Conservation (phyloP, 2,329 filamentous ascomycete species). For the Aspergillus sp. region DNA sequence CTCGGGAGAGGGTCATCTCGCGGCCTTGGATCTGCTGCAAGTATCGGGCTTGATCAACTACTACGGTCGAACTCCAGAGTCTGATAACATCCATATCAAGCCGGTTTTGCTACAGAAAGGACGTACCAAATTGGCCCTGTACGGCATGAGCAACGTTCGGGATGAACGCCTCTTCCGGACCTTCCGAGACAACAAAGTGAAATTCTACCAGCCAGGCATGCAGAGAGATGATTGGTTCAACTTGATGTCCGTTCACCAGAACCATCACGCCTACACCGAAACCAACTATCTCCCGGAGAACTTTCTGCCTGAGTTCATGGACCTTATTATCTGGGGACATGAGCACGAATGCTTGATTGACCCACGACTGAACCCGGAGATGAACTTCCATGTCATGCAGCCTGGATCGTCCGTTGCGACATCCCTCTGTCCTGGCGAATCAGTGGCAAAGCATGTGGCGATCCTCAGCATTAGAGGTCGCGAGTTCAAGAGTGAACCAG, state of each 20-base stretch:
- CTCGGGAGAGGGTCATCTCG: constrained; percentile 88
- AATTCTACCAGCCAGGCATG: constrained; percentile 76
- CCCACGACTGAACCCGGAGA: constrained; percentile 74
- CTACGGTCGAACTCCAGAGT: constrained; percentile 84
- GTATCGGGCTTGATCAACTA: constrained; percentile 91
- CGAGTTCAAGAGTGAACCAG: constrained; percentile 70
- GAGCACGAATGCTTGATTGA: constrained; percentile 95
- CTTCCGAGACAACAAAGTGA: constrained; percentile 87
- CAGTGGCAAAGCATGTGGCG: constrained; percentile 82
- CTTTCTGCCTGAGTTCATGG: constrained; percentile 83
- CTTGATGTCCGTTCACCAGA: constrained; percentile 88
- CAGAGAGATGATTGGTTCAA: constrained; percentile 94
- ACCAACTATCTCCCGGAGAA: constrained; percentile 93
- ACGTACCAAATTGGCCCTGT: constrained; percentile 82
- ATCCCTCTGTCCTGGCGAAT: constrained; percentile 81
- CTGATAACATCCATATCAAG: constrained; percentile 88
- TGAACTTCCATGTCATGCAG: constrained; percentile 91
- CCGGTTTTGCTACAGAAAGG: constrained; percentile 92
- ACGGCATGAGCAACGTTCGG: constrained; percentile 90
- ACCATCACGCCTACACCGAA: constrained; percentile 84
- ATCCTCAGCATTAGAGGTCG: constrained; percentile 78
- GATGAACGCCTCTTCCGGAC: constrained; percentile 93
- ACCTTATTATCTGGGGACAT: constrained; percentile 93
- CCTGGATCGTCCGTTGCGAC: constrained; percentile 95
- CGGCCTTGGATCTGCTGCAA: constrained; percentile 84